Evolutionary conservation across 2,329 filamentous ascomycete species (phyloP), one percentile per base, ranked within the genome.

Genomic region (Botrytis sinoallii): DNA sequence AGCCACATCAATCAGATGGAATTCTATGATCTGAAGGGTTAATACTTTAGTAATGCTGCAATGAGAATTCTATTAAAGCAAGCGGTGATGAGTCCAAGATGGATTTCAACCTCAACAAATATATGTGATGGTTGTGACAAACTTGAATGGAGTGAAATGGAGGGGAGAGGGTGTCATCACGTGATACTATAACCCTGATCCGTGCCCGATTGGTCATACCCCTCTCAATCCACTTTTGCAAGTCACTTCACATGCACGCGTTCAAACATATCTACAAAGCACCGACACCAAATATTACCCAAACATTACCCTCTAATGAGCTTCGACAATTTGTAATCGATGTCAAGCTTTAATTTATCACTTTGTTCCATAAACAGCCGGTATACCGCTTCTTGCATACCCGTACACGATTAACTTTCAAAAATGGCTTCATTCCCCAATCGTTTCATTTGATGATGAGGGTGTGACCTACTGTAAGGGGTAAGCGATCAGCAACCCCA

Each of bases 121-220:
- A 16, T 14, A 12, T 6, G 48, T n/a, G 25, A 52, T n/a, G 25
- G 25, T 55, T 16, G 1, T 55, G 12, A n/a, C 16, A 7, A 55
- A 55, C 25, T 55, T 7, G 48, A 5, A n/a, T 3, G 25, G 7
- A 16, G 48, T 16, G 48, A 3, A 55, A n/a, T n/a, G 25, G 48
- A n/a, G 25, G 25, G 5, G 12, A 7, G 25, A 0, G 5, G 10
- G 5, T n/a, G 0, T 0, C 3, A n/a, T 52, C 48, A 52, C 48
- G 48, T 52, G 48, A 52, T 52, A 7, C 0, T 0, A 14, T 14
- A 3, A n/a, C 4, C 16, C 0, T 52, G 25, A 16, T 55, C 48
- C 48, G 48, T 52, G 48, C 48, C 3, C 46, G 46, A 48, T 48
- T 22, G 10, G 46, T 48, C 46, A 10, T 48, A 8, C 46, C 46